Conservation (phyloP, 164 flowering plant genomes). For the Macadamia tetraphylla region DNA sequence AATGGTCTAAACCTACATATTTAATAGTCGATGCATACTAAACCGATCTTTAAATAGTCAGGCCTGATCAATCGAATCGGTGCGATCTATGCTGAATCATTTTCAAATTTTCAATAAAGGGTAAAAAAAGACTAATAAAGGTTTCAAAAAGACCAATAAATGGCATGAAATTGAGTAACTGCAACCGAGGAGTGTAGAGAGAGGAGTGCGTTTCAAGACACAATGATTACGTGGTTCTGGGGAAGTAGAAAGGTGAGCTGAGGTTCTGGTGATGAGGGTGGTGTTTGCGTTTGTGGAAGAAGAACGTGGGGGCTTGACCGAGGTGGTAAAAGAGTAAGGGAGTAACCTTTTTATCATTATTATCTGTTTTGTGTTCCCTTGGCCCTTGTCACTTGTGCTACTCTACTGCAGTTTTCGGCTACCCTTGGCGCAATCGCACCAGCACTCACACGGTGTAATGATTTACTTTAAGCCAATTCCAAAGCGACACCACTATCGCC, state of each 20-base stretch:
- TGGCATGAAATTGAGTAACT: conserved; percentile 18
- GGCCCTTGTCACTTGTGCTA: too few relatives aligned
- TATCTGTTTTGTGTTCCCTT: conserved; percentile 3
- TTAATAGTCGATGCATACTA: neutral
- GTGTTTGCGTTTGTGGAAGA: conserved; percentile 21
- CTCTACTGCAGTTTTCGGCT: conserved; percentile 1
- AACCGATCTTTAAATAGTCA: too few relatives aligned
- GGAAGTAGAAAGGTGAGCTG: conserved; percentile 59
- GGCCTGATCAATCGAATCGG: too few relatives aligned
- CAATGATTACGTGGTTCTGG: conserved; percentile 83
- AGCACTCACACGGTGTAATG: conserved; percentile 34
- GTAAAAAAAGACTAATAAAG: too few relatives aligned
- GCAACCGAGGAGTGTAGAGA: conserved; percentile 27
- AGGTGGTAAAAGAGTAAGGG: conserved; percentile 1
- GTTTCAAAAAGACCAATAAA: conserved; percentile 5
- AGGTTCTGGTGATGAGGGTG: neutral
- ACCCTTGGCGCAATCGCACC: neutral
- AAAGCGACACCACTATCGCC: conserved; percentile 12
- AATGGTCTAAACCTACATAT: too few relatives aligned
- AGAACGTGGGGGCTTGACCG: conserved; percentile 61
- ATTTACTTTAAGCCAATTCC: conserved; percentile 37
- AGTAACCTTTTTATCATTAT: conserved; percentile 42
- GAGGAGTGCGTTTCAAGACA: conserved; percentile 95
- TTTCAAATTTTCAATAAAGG: neutral
- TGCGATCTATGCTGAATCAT: neutral